Conservation (phyloP, 768 basidiomycete species). For the Cubamyces lactineus region DNA sequence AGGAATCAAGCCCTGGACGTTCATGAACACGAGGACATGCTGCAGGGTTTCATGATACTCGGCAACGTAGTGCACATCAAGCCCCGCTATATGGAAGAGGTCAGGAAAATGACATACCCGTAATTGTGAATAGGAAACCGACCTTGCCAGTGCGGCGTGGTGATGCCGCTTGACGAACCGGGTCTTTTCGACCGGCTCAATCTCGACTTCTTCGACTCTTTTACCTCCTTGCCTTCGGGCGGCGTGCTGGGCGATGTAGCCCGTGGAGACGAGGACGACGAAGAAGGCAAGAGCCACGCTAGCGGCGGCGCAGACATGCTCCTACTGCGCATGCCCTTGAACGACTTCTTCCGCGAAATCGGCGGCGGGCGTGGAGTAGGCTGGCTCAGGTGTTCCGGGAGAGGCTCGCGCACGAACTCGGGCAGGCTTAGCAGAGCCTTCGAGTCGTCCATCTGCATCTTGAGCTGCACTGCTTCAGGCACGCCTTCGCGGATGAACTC, state of each 20-base stretch:
- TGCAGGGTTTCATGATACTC: slow-evolving; percentile 89
- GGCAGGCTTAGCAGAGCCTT: slow-evolving; percentile 38
- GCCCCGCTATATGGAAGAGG: slow-evolving; percentile 27
- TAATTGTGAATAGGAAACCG: background rate
- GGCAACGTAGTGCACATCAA: slow-evolving; percentile 56
- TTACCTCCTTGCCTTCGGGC: slow-evolving; percentile 3
- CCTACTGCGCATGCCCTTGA: slow-evolving; percentile 35
- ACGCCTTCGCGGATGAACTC: slow-evolving; percentile 47
- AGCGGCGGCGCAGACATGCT: slow-evolving; percentile 42
- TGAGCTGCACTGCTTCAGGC: slow-evolving; percentile 28
- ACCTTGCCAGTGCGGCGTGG: slow-evolving; percentile 31
- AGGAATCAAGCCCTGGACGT: slow-evolving; percentile 51
- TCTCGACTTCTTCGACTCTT: slow-evolving; percentile 25
- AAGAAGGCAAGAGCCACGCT: slow-evolving; percentile 33
- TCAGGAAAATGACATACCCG: background rate
- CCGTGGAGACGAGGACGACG: slow-evolving; percentile 12
- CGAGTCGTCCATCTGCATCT: slow-evolving; percentile 35
- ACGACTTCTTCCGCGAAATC: slow-evolving; percentile 26
- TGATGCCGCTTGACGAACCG: slow-evolving; percentile 33
- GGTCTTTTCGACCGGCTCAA: slow-evolving; percentile 30
- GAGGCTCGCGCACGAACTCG: slow-evolving; percentile 55
- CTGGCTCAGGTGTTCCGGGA: slow-evolving; percentile 29
- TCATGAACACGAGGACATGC: slow-evolving; percentile 76
- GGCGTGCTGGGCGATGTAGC: slow-evolving; percentile 22
- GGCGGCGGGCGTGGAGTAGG: slow-evolving; percentile 64